Evolutionary conservation across 1,284 basidiomycete species (phyloP).

Genomic region (Cryptococcus depauperatus): DNA sequence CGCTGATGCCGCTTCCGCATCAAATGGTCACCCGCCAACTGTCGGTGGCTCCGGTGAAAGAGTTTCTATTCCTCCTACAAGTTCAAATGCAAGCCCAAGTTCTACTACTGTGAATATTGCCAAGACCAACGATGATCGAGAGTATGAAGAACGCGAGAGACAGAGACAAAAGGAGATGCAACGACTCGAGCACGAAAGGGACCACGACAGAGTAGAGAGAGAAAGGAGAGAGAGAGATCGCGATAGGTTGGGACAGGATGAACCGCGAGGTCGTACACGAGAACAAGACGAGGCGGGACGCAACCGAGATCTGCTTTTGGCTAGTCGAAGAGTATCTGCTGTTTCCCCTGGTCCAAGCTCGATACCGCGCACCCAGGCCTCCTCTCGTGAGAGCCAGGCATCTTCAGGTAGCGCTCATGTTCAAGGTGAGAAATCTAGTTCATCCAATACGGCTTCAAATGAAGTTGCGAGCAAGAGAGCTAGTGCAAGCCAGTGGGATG

Average conservation of each 20-base stretch:
- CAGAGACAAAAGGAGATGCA: slow-evolving; percentile 33
- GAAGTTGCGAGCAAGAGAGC: background rate
- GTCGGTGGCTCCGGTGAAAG: background rate
- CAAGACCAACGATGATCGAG: slow-evolving; percentile 30
- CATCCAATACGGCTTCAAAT: background rate
- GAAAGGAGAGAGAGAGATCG: slow-evolving; percentile 28
- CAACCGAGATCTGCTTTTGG: slow-evolving; percentile 32
- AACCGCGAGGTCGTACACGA: slow-evolving; percentile 6
- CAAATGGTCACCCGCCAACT: no score
- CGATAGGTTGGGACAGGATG: slow-evolving; percentile 9
- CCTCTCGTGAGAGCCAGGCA: background rate
- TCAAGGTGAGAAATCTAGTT: background rate
- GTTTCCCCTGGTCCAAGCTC: slow-evolving; percentile 11
- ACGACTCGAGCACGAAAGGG: slow-evolving; percentile 34
- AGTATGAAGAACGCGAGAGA: slow-evolving; percentile 40
- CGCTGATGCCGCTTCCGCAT: slow-evolving; percentile 8
- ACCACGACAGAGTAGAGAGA: slow-evolving; percentile 31
- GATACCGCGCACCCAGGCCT: background rate
- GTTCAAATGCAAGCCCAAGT: background rate
- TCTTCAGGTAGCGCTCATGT: background rate
- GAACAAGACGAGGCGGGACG: slow-evolving; percentile 27
- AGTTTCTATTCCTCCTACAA: background rate
- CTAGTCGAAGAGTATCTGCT: slow-evolving; percentile 22
- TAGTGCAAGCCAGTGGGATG: slow-evolving; percentile 14
- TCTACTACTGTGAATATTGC: slow-evolving; percentile 1